These are phyloP conservation scores for Phaffia australis DNA, from an alignment of 768 basidiomycete genomes.

Conservation along the genomic window DNA sequence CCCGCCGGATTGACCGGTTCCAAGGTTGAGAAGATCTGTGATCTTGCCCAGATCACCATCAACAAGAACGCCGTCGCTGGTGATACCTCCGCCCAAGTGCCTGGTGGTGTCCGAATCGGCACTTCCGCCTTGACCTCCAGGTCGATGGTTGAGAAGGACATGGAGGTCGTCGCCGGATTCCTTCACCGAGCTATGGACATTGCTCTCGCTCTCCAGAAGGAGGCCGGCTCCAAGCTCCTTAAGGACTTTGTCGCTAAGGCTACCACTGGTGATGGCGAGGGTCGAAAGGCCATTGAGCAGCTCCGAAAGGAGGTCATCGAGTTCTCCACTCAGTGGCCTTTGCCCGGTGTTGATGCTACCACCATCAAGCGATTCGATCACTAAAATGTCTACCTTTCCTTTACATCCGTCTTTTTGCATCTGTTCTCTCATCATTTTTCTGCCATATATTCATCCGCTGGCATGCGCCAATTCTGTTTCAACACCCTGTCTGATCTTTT, in stretches of 20 bases:
- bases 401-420: no score
- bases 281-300: conserved; percentile 57
- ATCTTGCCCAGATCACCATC: conserved; percentile 90
- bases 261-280: conserved; percentile 41
- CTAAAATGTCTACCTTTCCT: no score
- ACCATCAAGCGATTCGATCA: conserved; percentile 15
- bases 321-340: conserved; percentile 80
- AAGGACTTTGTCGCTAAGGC: conserved; percentile 85
- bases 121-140: conserved; percentile 90
- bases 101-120: conserved; percentile 94
- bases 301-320: conserved; percentile 64
- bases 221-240: conserved; percentile 84
- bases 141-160: conserved; percentile 77
- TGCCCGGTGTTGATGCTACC: conserved; percentile 69
- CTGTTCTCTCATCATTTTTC: no score
- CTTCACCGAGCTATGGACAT: conserved; percentile 91
- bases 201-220: conserved; percentile 77
- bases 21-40: conserved; percentile 98
- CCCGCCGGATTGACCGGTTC: conserved; percentile 92
- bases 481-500: no score
- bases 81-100: conserved; percentile 83
- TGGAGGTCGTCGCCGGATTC: conserved; percentile 76
- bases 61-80: conserved; percentile 89
- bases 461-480: no score
- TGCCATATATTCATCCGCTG: no score